These are phyloP conservation scores for Nigrograna mackinnonii DNA, from an alignment of 2,329 filamentous ascomycete species.

Conservation along the genomic window DNA sequence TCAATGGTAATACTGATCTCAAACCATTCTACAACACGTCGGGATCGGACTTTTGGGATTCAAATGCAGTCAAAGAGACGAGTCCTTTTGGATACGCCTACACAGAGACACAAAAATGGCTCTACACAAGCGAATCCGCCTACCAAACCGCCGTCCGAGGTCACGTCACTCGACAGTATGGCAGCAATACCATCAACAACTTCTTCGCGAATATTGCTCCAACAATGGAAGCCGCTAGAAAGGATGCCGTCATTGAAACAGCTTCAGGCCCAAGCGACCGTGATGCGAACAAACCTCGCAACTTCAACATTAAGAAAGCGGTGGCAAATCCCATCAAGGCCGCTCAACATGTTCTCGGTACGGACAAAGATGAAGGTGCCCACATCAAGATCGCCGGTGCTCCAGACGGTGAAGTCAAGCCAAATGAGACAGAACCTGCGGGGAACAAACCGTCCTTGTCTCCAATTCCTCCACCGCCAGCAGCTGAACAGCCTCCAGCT, in stretches of 20 bases:
- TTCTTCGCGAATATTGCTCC: conserved; percentile 7
- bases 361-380: neutral
- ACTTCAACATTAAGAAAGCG: neutral
- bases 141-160: conserved; percentile 14
- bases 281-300: neutral
- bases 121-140: conserved; percentile 11
- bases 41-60: conserved; percentile 29
- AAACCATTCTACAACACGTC: conserved; percentile 32
- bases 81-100: conserved; percentile 35
- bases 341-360: neutral
- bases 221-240: too few relatives aligned
- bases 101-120: conserved; percentile 35
- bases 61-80: conserved; percentile 26
- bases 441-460: neutral
- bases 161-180: neutral
- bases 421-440: neutral
- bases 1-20: conserved; percentile 54
- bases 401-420: neutral
- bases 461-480: neutral
- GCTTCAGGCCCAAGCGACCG: too few relatives aligned
- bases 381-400: neutral
- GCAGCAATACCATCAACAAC: conserved; percentile 4
- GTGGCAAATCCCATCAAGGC: neutral
- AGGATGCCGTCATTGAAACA: conserved; percentile 1
- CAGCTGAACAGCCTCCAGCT: neutral